Evolutionary conservation across 352 stramenopile species (phyloP).

Genomic region (Globisporangium camurandrum): DNA sequence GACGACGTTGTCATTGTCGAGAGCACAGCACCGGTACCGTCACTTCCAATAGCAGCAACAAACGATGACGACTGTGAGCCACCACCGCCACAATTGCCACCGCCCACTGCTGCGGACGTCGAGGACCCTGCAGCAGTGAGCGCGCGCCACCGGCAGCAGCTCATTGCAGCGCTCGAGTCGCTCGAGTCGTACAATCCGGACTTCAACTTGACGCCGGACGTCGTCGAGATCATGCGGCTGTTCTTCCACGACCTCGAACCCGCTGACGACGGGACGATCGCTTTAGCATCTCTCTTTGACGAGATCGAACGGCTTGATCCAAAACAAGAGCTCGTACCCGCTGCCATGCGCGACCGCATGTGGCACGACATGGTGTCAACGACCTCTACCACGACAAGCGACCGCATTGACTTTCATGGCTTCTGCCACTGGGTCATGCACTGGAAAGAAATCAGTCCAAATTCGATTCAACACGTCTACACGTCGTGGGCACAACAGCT

Average conservation of each 20-base stretch:
- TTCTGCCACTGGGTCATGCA: slow-evolving; percentile 78
- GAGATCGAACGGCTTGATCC: slow-evolving; percentile 68
- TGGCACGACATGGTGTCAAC: slow-evolving; percentile 28
- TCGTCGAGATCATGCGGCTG: slow-evolving; percentile 70
- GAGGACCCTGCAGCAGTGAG: slow-evolving; percentile 2
- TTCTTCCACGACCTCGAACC: slow-evolving; percentile 70
- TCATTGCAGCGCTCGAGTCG: slow-evolving; percentile 49
- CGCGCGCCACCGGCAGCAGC: slow-evolving; percentile 12
- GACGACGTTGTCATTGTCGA: slow-evolving; percentile 7
- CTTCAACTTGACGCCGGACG: slow-evolving; percentile 72
- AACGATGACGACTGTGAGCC: not conserved
- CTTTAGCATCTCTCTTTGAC: slow-evolving; percentile 35
- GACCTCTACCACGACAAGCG: slow-evolving; percentile 11
- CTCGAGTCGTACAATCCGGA: slow-evolving; percentile 76
- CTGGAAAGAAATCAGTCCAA: slow-evolving; percentile 66
- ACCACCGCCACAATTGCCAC: too few species aligned
- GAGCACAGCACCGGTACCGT: not conserved
- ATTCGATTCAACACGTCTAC: slow-evolving; percentile 64
- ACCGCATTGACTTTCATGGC: slow-evolving; percentile 54
- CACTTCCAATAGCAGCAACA: not conserved
- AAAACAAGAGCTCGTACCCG: slow-evolving; percentile 27
- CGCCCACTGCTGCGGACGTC: too few species aligned
- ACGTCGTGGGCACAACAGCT: slow-evolving; percentile 69
- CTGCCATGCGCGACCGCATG: slow-evolving; percentile 37
- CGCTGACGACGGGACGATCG: slow-evolving; percentile 41